These are phyloP conservation scores for Penicillium pancosmium DNA, from an alignment of 495 filamentous ascomycete genomes.

Conservation along the genomic window DNA sequence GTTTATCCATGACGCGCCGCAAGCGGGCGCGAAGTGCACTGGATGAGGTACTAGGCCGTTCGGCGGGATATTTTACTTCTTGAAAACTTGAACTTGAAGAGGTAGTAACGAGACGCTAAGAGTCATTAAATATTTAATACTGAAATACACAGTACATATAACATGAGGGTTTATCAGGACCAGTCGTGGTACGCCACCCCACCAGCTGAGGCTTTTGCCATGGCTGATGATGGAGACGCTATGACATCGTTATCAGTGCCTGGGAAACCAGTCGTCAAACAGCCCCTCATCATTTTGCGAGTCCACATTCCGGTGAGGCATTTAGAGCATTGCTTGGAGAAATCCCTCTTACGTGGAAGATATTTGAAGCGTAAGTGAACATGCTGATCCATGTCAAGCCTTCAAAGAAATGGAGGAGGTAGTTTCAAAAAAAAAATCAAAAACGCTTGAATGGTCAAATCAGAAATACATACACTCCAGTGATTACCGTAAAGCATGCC, in stretches of 20 bases:
- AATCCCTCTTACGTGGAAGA: slow-evolving; percentile 5
- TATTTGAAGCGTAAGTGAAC: slow-evolving; percentile 2
- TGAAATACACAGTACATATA: not conserved
- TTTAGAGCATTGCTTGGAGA: slow-evolving; percentile 17
- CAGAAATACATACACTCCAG: not conserved
- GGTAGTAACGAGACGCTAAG: not conserved
- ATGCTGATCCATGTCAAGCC: slow-evolving; percentile 7
- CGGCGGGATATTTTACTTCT: not conserved
- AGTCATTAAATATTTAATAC: not conserved
- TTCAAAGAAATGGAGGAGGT: slow-evolving; percentile 5
- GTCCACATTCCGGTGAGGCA: slow-evolving; percentile 26
- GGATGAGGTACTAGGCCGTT: not conserved
- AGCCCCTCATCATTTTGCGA: slow-evolving; percentile 8
- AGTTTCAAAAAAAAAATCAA: not conserved
- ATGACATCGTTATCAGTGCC: slow-evolving; percentile 9
- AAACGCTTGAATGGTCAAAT: not conserved
- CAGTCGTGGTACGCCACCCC: slow-evolving; percentile 2
- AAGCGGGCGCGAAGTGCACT: slow-evolving; percentile 12
- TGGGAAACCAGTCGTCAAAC: slow-evolving; percentile 4
- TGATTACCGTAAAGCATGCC: not conserved
- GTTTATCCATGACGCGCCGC: slow-evolving; percentile 8
- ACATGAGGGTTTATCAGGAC: slow-evolving; percentile 8
- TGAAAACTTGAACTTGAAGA: not conserved
- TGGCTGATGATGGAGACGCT: slow-evolving; percentile 5
- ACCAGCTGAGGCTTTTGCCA: slow-evolving; percentile 9